Percentiles rank a stretch among this genome's conserved stretches.
Conservation (phyloP, 1,284 basidiomycete species). For the Boletus calvinii region DNA sequence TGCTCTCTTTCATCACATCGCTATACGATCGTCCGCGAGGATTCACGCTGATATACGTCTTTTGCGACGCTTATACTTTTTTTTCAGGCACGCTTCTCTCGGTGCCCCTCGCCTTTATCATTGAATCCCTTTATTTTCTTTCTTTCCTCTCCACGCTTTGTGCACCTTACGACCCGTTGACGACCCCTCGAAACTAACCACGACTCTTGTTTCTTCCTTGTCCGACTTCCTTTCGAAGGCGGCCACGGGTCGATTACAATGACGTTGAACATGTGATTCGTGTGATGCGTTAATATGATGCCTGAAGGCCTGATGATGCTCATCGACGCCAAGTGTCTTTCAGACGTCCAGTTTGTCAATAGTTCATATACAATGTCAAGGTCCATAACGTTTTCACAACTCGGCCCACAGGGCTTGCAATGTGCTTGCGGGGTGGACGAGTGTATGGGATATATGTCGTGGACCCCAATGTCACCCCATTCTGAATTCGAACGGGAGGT, state of each 20-base stretch:
- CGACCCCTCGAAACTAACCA: constrained; percentile 14
- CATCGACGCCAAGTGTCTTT: too few species aligned
- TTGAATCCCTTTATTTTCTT: not conserved
- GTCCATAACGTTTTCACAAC: too few species aligned
- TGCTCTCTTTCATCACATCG: constrained; percentile 6
- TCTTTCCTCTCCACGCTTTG: not conserved
- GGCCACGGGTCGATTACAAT: not conserved
- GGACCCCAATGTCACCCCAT: too few species aligned
- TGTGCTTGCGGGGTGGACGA: too few species aligned
- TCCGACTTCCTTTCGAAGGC: not conserved
- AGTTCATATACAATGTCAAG: too few species aligned
- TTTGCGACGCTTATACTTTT: not conserved
- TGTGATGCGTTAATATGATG: not conserved
- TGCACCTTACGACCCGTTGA: constrained; percentile 19
- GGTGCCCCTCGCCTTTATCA: not conserved
- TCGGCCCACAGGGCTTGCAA: too few species aligned
- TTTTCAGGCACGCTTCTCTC: not conserved
- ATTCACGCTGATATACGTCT: constrained; percentile 12
- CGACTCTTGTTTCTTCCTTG: not conserved
- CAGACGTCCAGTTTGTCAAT: too few species aligned
- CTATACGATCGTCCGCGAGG: constrained; percentile 10
- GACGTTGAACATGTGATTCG: not conserved
- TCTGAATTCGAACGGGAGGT: too few species aligned
- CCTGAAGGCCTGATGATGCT: too few species aligned
- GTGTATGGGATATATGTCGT: too few species aligned